phyloP scores from a whole-genome alignment of 352 stramenopile species.

The Elongisporangium prolatum region DNA sequence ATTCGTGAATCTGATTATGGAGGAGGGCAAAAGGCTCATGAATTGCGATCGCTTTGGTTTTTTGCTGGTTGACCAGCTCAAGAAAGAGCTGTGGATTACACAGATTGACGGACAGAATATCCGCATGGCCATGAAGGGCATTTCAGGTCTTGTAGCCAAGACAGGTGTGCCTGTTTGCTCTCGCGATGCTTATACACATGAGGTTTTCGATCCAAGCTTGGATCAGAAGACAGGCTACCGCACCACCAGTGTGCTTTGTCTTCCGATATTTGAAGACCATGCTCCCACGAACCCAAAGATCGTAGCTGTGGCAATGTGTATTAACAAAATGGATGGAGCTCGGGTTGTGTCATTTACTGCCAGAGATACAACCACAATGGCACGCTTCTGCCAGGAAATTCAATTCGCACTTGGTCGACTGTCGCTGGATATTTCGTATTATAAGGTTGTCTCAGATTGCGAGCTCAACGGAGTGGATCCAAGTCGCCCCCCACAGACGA shows the following conservation, averaged over 20 bases:
- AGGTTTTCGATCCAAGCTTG: constrained; percentile 51
- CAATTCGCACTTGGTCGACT: constrained; percentile 58
- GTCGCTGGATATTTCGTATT: constrained; percentile 66
- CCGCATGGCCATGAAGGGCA: constrained; percentile 58
- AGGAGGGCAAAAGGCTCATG: constrained; percentile 50
- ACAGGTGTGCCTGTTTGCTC: constrained; percentile 45
- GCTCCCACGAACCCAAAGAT: constrained; percentile 52
- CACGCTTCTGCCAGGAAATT: constrained; percentile 58
- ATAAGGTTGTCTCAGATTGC: constrained; percentile 56
- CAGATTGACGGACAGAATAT: constrained; percentile 48
- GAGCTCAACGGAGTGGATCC: constrained; percentile 16
- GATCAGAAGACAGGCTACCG: constrained; percentile 67
- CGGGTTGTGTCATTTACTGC: constrained; percentile 46
- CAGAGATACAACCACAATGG: constrained; percentile 38
- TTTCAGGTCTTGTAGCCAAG: constrained; percentile 46
- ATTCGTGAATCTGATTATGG: constrained; percentile 57
- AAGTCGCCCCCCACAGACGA: neutral
- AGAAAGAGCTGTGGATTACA: constrained; percentile 70
- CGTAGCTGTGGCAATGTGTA: constrained; percentile 68
- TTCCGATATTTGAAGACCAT: constrained; percentile 68
- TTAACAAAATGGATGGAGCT: constrained; percentile 72
- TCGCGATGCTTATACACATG: constrained; percentile 53
- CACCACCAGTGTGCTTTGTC: constrained; percentile 57
- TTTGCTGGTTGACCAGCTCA: constrained; percentile 55
- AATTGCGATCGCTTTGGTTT: constrained; percentile 60